These are phyloP conservation scores for Forsythia viridissima DNA, from an alignment of 257 asterid species.

Conservation along the genomic window DNA sequence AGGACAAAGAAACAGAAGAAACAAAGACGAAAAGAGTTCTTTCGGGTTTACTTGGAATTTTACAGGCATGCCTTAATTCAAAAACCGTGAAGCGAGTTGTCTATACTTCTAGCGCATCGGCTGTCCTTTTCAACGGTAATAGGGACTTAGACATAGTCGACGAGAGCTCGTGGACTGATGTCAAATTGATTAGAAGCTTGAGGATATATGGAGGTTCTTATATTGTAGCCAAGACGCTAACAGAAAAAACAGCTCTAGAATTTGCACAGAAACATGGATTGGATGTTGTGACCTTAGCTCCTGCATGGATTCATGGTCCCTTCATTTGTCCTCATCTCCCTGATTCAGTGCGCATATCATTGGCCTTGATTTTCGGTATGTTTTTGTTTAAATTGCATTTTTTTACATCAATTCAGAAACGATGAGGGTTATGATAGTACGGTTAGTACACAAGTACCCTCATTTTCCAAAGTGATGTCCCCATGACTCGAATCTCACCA, in stretches of 20 bases:
- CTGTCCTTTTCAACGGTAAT: slow-evolving; percentile 14
- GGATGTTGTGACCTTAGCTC: slow-evolving; percentile 47
- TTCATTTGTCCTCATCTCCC: slow-evolving; percentile 45
- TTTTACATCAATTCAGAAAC: background rate
- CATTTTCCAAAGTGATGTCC: too few relatives aligned
- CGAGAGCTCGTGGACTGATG: slow-evolving; percentile 45
- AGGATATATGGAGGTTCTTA: slow-evolving; percentile 26
- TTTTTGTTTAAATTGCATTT: background rate
- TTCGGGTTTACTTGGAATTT: background rate
- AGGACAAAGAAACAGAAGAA: slow-evolving; percentile 40
- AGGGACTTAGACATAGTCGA: slow-evolving; percentile 21
- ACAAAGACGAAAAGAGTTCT: background rate
- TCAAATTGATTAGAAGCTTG: slow-evolving; percentile 23
- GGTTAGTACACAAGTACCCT: too few relatives aligned
- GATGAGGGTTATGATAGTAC: too few relatives aligned
- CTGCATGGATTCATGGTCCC: slow-evolving; percentile 56
- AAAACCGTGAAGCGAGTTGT: slow-evolving; percentile 36
- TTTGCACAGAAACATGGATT: slow-evolving; percentile 43
- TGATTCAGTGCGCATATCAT: slow-evolving; percentile 24
- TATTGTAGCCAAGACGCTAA: slow-evolving; percentile 36
- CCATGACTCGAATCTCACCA: too few relatives aligned
- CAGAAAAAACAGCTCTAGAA: slow-evolving; percentile 47
- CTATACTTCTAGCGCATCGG: slow-evolving; percentile 29
- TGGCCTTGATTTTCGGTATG: slow-evolving; percentile 49
- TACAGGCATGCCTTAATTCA: slow-evolving; percentile 32